Conservation (phyloP, 2,329 filamentous ascomycete species). For the Blumeriella jaapii region DNA sequence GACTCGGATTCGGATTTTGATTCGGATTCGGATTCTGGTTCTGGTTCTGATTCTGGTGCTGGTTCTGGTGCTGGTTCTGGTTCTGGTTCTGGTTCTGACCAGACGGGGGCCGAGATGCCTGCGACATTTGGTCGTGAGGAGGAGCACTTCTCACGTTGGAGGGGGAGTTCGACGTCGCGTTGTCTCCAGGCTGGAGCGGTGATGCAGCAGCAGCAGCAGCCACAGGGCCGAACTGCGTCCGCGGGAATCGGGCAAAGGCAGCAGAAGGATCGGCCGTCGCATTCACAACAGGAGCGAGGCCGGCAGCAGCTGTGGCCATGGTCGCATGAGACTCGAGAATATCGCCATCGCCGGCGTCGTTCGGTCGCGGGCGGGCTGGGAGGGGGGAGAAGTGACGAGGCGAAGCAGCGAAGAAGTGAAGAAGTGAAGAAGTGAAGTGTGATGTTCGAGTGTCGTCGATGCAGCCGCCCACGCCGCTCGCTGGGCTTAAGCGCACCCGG, state of each 20-base stretch:
- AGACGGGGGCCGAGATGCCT: constrained; percentile 19
- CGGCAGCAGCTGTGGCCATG: constrained; percentile 23
- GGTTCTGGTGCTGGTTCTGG: constrained; percentile 8
- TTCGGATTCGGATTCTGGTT: constrained; percentile 11
- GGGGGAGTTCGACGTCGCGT: no score
- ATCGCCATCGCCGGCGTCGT: constrained; percentile 19
- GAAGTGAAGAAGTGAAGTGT: no score
- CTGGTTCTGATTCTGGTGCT: constrained; percentile 7
- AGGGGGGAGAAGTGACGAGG: not conserved
- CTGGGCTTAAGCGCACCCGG: no score
- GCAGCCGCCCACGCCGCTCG: no score
- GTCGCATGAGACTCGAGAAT: constrained; percentile 12
- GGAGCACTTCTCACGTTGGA: constrained; percentile 1
- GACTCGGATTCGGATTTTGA: no score
- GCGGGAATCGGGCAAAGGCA: constrained; percentile 18
- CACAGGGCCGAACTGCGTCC: constrained; percentile 15
- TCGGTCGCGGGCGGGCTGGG: no score
- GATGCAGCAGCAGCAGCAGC: constrained; percentile 8
- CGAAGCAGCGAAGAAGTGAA: no score
- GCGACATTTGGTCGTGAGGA: constrained; percentile 16
- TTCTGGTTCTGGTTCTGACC: constrained; percentile 10
- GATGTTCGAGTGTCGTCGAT: no score
- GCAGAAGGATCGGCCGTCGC: no score
- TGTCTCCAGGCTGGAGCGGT: no score
- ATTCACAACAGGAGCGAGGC: constrained; percentile 10